A percentile compares a stretch with the other conserved stretches of the same genome.
Conservation (phyloP, 805 yeast species). For the Ogataea pilisensis region DNA sequence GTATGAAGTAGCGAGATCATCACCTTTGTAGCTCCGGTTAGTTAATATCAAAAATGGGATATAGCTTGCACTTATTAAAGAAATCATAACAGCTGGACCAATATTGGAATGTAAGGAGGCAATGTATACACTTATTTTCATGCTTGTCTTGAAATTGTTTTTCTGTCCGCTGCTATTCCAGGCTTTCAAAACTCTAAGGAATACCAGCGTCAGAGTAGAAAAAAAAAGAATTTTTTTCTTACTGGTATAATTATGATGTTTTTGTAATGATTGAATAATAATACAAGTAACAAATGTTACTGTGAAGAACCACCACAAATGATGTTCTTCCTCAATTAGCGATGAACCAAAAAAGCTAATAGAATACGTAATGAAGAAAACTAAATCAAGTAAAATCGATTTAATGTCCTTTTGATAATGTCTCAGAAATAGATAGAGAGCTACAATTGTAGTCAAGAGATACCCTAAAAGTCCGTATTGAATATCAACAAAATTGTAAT, state of each 20-base stretch:
- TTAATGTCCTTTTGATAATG: conserved; percentile 11
- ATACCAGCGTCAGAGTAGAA: conserved; percentile 21
- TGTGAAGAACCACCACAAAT: conserved; percentile 85
- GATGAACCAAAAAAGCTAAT: conserved; percentile 78
- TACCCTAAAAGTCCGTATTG: conserved; percentile 35
- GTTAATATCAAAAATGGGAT: conserved; percentile 9
- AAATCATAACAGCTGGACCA: conserved; percentile 22
- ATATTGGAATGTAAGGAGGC: conserved; percentile 13
- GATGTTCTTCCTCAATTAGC: conserved; percentile 93
- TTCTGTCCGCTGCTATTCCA: conserved; percentile 95
- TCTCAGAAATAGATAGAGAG: conserved; percentile 23
- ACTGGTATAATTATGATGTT: conserved; percentile 9
- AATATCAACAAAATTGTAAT: conserved; percentile 59
- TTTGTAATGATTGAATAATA: conserved; percentile 5
- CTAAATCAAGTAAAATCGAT: conserved; percentile 23
- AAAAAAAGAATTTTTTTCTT: conserved; percentile 10
- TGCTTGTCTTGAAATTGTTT: conserved; percentile 43
- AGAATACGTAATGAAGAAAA: conserved; percentile 37
- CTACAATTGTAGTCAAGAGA: conserved; percentile 27
- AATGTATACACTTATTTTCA: conserved; percentile 46
- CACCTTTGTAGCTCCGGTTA: background rate
- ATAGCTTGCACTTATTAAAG: conserved; percentile 17
- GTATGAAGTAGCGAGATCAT: conserved; percentile 1
- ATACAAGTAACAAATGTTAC: conserved; percentile 30
- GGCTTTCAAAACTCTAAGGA: conserved; percentile 61